phyloP scores from a whole-genome alignment of 1,139 yeast genomes.

The Taiozyma sp. region DNA sequence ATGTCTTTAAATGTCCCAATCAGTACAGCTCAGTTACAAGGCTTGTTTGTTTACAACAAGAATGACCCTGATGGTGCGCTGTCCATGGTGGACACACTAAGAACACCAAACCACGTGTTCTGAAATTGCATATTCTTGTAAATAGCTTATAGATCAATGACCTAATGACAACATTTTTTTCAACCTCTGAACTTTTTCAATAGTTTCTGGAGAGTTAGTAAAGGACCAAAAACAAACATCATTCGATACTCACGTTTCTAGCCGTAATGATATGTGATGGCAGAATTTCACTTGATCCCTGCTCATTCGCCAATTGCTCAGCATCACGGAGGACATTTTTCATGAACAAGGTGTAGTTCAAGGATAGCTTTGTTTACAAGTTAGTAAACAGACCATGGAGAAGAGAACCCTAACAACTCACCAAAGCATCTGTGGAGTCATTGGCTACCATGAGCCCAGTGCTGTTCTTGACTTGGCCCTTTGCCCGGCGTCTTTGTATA shows the following conservation, averaged over 20 bases:
- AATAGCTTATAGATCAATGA: slow-evolving; percentile 1
- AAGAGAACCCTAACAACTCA: slow-evolving; percentile 1
- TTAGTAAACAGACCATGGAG: neutral
- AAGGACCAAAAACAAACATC: neutral
- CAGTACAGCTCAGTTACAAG: slow-evolving; percentile 94
- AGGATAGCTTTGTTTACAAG: slow-evolving; percentile 29
- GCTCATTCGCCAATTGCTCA: slow-evolving; percentile 26
- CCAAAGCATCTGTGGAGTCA: slow-evolving; percentile 40
- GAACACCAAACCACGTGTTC: slow-evolving; percentile 32
- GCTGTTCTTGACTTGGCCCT: slow-evolving; percentile 8
- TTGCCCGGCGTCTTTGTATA: slow-evolving; percentile 1
- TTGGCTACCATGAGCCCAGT: slow-evolving; percentile 16
- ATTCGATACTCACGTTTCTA: neutral
- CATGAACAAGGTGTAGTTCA: slow-evolving; percentile 45
- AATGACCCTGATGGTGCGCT: slow-evolving; percentile 77
- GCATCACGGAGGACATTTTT: slow-evolving; percentile 35
- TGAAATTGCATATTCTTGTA: slow-evolving; percentile 4
- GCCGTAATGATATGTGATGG: slow-evolving; percentile 31
- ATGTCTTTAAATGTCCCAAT: slow-evolving; percentile 51
- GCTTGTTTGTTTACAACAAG: slow-evolving; percentile 90
- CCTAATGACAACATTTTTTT: neutral
- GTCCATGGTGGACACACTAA: slow-evolving; percentile 47
- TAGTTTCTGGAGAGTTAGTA: slow-evolving; percentile 1
- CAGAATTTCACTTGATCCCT: slow-evolving; percentile 34
- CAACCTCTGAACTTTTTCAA: slow-evolving; percentile 20